A percentile compares a stretch with the other conserved stretches of the same genome.
These are phyloP conservation scores for Skeletonema costatum DNA, from an alignment of 108 stramenopile species.

Conservation along the genomic window DNA sequence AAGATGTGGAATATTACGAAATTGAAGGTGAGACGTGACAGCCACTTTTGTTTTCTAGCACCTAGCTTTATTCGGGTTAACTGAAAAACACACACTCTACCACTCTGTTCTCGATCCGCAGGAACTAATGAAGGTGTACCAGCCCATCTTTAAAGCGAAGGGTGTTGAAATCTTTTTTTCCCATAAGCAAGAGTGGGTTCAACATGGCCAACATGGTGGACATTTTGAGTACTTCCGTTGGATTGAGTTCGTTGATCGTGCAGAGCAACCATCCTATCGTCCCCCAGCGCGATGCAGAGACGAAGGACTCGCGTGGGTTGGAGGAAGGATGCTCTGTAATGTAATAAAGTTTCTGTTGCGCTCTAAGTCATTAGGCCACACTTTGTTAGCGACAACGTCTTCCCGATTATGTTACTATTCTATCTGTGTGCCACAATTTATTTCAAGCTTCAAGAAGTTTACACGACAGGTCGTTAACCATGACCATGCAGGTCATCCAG, in stretches of 20 bases:
- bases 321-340: background rate
- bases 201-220: conserved; percentile 53
- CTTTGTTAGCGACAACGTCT: too few species aligned
- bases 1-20: conserved; percentile 58
- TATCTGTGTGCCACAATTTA: too few species aligned
- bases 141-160: conserved; percentile 50
- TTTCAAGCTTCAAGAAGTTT: too few species aligned
- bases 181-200: conserved; percentile 54
- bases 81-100: too few species aligned
- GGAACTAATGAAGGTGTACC: conserved; percentile 34
- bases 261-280: conserved; percentile 50
- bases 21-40: background rate
- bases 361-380: too few species aligned
- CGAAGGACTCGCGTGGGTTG: too few species aligned
- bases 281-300: conserved; percentile 46
- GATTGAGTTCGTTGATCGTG: conserved; percentile 63
- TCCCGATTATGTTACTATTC: too few species aligned
- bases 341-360: too few species aligned
- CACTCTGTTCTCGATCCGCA: background rate
- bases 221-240: conserved; percentile 56
- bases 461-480: too few species aligned
- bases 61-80: too few species aligned
- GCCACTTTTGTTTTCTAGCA: too few species aligned
- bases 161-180: conserved; percentile 49
- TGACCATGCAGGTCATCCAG: too few species aligned